Evolutionary conservation across 2,329 filamentous ascomycete genomes (phyloP), one percentile per base, ranked within the genome.

Genomic region (Meredithiella fracta): DNA sequence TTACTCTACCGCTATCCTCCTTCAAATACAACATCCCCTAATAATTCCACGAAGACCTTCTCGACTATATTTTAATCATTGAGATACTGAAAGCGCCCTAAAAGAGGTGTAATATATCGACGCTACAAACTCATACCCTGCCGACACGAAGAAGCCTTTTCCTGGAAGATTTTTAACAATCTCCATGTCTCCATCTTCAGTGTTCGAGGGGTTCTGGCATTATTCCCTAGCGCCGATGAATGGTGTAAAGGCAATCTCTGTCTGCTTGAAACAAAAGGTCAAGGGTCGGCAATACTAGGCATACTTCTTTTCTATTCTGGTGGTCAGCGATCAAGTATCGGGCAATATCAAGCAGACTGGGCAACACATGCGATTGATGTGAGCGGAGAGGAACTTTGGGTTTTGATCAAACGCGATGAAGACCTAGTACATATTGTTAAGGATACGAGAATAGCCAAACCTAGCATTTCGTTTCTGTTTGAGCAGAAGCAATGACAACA

Each of bases 41-140:
- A 14, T 9, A 50, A 11, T 50, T 25, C 47, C 47, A 23, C 25
- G 3, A 22, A 6, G 8, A 20, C 11, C 47, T 9, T 15, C 17
- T 8, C 47, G 47, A 15, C 22, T 50, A 26, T 50, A 50, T 26
- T 50, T 50, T 26, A 50, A 26, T 50, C 47, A 50, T n/a, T 50
- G 47, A 22, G 47, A 50, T 14, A 25, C 47, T 8, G 25, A 15
- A 11, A 22, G 23, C 22, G 6, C 47, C 7, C 2, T 25, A 9
- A 50, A 50, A 26, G 17, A 50, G n/a, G 25, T 50, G 22, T 9
- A n/a, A 9, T 50, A 50, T 15, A 8, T 15, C 8, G 47, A 22
- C 8, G 47, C 17, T 42, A 42, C 47, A 50, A 29, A 9, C n/a
- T 3, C n/a, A 1, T 29, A 1, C 8, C 47, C 47, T 20, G 22